Percentiles rank a stretch among this genome's conserved stretches.
These are phyloP conservation scores for Cladophialophora carrionii DNA, from an alignment of 2,329 filamentous ascomycete species.

Conservation along the genomic window DNA sequence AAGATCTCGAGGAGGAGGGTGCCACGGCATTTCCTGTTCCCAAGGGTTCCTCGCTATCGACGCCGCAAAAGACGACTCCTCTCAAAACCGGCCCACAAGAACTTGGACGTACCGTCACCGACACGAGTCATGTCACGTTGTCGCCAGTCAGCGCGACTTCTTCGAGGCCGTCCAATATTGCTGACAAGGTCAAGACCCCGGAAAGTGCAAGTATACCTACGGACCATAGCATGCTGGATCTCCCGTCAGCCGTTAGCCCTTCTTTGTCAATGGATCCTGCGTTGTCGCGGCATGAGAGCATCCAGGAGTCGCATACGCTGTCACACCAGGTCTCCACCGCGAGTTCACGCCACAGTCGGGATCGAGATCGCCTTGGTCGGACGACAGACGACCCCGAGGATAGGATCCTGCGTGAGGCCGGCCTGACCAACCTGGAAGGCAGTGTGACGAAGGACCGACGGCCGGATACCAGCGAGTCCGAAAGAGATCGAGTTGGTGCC, in stretches of 20 bases:
- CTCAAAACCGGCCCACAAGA: slow-evolving; percentile 26
- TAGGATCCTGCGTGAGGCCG: slow-evolving; percentile 68
- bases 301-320: slow-evolving; percentile 38
- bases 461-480: slow-evolving; percentile 49
- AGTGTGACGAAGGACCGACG: slow-evolving; percentile 45
- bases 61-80: slow-evolving; percentile 36
- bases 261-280: slow-evolving; percentile 25
- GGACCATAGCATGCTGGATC: slow-evolving; percentile 19
- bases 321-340: slow-evolving; percentile 47
- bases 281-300: slow-evolving; percentile 31
- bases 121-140: slow-evolving; percentile 31
- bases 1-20: slow-evolving; percentile 81
- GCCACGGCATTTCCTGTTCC: slow-evolving; percentile 38
- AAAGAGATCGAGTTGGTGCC: slow-evolving; percentile 48
- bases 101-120: slow-evolving; percentile 30
- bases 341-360: slow-evolving; percentile 44
- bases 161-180: slow-evolving; percentile 27
- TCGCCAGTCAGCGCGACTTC: slow-evolving; percentile 34
- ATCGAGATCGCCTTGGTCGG: slow-evolving; percentile 41
- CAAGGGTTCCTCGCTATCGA: slow-evolving; percentile 27
- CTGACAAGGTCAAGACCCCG: slow-evolving; percentile 24
- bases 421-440: slow-evolving; percentile 59
- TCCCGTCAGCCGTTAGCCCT: slow-evolving; percentile 17
- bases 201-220: slow-evolving; percentile 23
- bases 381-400: slow-evolving; percentile 61